A percentile compares a stretch with the other conserved stretches of the same genome.
Evolutionary conservation across 2,329 filamentous ascomycete species (phyloP).

Genomic region (Penicillium sp.): DNA sequence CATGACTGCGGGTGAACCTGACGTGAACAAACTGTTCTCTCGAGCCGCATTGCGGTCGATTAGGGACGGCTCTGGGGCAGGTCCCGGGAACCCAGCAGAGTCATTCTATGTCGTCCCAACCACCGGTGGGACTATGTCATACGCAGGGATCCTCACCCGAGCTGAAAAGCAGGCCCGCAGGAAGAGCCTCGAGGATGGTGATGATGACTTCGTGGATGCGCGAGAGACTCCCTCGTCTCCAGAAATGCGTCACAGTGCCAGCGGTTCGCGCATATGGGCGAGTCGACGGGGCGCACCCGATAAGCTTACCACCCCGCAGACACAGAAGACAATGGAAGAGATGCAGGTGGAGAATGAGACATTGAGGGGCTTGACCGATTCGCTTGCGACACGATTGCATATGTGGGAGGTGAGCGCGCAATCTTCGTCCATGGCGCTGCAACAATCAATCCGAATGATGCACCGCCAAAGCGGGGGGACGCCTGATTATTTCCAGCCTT

Average conservation of each 20-base stretch:
- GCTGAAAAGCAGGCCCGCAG: slow-evolving; percentile 46
- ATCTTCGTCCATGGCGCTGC: slow-evolving; percentile 78
- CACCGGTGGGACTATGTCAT: slow-evolving; percentile 86
- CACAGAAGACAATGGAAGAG: slow-evolving; percentile 75
- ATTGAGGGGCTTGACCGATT: slow-evolving; percentile 81
- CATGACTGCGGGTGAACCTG: slow-evolving; percentile 59
- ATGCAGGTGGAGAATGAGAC: slow-evolving; percentile 84
- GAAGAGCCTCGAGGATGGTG: slow-evolving; percentile 61
- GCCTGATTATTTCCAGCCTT: slow-evolving; percentile 33
- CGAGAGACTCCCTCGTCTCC: slow-evolving; percentile 62
- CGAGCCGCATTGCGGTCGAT: slow-evolving; percentile 79
- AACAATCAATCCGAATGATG: slow-evolving; percentile 68
- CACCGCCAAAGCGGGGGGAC: slow-evolving; percentile 40
- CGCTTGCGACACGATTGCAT: slow-evolving; percentile 80
- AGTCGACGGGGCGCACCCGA: slow-evolving; percentile 21
- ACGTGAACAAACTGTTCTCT: slow-evolving; percentile 81
- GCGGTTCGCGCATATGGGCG: slow-evolving; percentile 27
- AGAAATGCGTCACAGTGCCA: slow-evolving; percentile 47
- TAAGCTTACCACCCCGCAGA: slow-evolving; percentile 37
- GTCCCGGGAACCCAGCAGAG: slow-evolving; percentile 58
- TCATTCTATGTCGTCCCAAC: slow-evolving; percentile 96
- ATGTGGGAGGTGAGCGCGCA: slow-evolving; percentile 92
- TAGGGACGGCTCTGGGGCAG: slow-evolving; percentile 61
- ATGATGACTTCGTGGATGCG: slow-evolving; percentile 90
- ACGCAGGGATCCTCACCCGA: slow-evolving; percentile 77